Base-by-base conservation (phyloP, 176 grass and related monocot genomes). In the Hsuehochloa calcarea region DNA sequence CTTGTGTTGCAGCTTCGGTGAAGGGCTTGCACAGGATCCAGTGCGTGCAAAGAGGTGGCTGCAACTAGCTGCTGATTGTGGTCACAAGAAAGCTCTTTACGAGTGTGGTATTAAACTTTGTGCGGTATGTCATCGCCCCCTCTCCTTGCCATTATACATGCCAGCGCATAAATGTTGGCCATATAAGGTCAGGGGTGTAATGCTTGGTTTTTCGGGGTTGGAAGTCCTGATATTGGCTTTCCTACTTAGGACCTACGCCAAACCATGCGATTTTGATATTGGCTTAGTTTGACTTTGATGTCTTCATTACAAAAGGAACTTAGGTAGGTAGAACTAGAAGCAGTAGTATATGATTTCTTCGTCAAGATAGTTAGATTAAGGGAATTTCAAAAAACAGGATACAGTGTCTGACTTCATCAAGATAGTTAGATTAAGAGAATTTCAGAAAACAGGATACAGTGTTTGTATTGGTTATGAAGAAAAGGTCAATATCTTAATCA, bases 1-100 rank as follows among this genome's bases (percentile, higher is more conserved):
- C 61, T 82, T 94, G 63, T 94, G 92, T 59, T 91, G 91, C 65
- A 80, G 38, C 77, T 82, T 34, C 0, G 87, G 89, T 87, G 92
- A 94, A 91, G 92, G 92, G 59, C 76, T 91, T 67, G 11, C 84
- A 45, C 89, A 62, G 26, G 88, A 94, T 78, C 68, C 68, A 27
- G 43, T 49, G 44, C 83, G 69, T 76, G 82, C 92, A 60, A 94
- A 89, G 81, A 82, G 61, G 49, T 94, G 92, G 92, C 47, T 94
- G 82, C 88, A 92, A 78, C 68, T 87, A 75, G 92, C 92, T 89
- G 92, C 92, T 43, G 85, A 94, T 29, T 91, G 87, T 78, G 90
- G 92, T 74, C 90, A 92, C 85, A 79, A 77, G 52, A 94, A 91
- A 87, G 89, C 92, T 87, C 89, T 89, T 72, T 94, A 85, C 61